Evolutionary conservation across 768 basidiomycete genomes (phyloP).

Genomic region (Gymnopilus dilepis): DNA sequence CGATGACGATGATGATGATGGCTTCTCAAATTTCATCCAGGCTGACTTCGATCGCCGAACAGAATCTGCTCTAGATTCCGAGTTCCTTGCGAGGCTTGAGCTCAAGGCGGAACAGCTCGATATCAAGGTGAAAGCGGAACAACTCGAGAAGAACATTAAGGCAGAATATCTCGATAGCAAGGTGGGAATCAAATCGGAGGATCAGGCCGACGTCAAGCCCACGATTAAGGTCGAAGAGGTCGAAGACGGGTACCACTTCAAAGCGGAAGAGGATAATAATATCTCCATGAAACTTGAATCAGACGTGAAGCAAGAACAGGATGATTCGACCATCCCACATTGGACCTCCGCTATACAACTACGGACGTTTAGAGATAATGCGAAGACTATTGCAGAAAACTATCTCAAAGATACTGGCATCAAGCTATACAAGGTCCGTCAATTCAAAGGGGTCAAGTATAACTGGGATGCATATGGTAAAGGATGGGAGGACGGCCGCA

Average conservation of each 20-base stretch:
- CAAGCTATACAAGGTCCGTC: not conserved
- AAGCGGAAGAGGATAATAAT: too few species aligned
- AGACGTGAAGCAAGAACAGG: too few species aligned
- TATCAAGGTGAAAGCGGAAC: not conserved
- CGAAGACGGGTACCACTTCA: too few species aligned
- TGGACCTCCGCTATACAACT: slow-evolving; percentile 1
- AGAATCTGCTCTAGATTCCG: not conserved
- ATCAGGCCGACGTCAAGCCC: not conserved
- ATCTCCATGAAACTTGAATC: too few species aligned
- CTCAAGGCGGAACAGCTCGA: not conserved
- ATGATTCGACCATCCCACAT: not conserved
- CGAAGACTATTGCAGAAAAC: not conserved
- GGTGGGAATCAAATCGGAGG: not conserved
- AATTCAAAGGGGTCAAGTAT: not conserved
- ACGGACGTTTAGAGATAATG: not conserved
- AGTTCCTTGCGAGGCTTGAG: too few species aligned
- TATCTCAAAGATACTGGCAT: not conserved
- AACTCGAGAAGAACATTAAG: not conserved
- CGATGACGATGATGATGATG: not conserved
- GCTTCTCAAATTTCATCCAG: not conserved
- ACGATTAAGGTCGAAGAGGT: not conserved
- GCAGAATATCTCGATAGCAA: not conserved
- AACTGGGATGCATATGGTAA: not conserved
- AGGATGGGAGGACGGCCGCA: not conserved
- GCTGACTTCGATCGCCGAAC: not conserved